phyloP scores from a whole-genome alignment of 225 moss, liverwort and hornwort genomes.

The Lunularia cruciata region DNA sequence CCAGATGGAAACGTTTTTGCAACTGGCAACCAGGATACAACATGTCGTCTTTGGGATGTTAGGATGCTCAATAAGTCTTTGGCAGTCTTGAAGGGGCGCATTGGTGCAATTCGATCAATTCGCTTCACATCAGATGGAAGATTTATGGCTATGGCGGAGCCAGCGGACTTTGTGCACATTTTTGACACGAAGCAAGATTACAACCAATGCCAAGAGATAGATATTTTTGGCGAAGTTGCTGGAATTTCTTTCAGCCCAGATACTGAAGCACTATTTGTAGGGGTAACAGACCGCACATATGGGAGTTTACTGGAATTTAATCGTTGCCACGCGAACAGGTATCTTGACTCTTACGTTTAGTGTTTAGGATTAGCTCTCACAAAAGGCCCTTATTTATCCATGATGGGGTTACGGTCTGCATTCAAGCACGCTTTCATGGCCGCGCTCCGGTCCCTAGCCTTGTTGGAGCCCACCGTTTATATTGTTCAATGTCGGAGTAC shows the following conservation, averaged over 20 bases:
- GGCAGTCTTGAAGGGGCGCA: constrained; percentile 86
- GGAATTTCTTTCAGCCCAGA: constrained; percentile 95
- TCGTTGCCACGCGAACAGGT: constrained; percentile 59
- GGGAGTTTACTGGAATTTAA: constrained; percentile 95
- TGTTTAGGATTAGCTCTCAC: constrained; percentile 10
- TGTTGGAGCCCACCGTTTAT: constrained; percentile 29
- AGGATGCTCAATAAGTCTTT: constrained; percentile 65
- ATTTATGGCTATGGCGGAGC: constrained; percentile 99
- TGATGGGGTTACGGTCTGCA: constrained; percentile 25
- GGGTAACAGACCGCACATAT: constrained; percentile 92
- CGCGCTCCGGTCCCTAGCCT: constrained; percentile 14
- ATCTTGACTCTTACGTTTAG: constrained; percentile 58
- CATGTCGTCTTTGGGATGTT: constrained; percentile 92
- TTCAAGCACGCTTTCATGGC: constrained; percentile 30
- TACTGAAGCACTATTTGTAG: constrained; percentile 86
- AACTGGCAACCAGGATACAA: constrained; percentile 94
- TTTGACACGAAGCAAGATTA: constrained; percentile 86
- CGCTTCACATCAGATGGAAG: constrained; percentile 86
- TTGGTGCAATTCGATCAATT: constrained; percentile 89
- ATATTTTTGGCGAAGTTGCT: constrained; percentile 91
- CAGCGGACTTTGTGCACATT: constrained; percentile 93
- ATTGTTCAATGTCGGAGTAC: constrained; percentile 21
- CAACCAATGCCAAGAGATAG: constrained; percentile 84
- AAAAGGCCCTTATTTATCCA: constrained; percentile 18
- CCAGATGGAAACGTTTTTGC: constrained; percentile 85